Percentiles rank a stretch among this genome's conserved stretches.
Conservation (phyloP, 164 flowering plant species). For the Aristolochia fimbriata region DNA sequence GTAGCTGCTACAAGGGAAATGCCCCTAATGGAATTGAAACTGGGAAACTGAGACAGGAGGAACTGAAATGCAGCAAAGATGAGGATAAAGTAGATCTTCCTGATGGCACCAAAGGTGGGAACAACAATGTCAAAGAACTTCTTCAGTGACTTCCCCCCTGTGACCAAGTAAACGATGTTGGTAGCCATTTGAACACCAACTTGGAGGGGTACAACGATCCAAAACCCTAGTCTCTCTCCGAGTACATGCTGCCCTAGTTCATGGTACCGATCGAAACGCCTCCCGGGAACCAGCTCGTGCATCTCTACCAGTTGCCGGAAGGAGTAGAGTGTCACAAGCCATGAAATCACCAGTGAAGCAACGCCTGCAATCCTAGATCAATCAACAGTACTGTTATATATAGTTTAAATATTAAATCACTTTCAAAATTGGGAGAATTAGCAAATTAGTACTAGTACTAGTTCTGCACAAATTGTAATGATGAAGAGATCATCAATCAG, state of each 20-base stretch:
- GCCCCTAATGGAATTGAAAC: slow-evolving; percentile 18
- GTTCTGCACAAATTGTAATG: background rate
- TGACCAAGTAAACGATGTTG: slow-evolving; percentile 27
- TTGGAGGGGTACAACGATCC: slow-evolving; percentile 27
- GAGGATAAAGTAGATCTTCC: slow-evolving; percentile 19
- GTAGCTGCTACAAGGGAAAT: slow-evolving; percentile 24
- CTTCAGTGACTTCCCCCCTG: slow-evolving; percentile 27
- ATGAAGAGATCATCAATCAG: background rate
- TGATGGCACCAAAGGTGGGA: background rate
- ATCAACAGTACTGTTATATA: too few species aligned
- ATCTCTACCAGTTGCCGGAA: slow-evolving; percentile 27
- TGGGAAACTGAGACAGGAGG: slow-evolving; percentile 23
- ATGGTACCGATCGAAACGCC: slow-evolving; percentile 26
- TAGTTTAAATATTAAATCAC: too few species aligned
- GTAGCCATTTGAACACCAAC: slow-evolving; percentile 20
- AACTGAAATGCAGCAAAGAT: slow-evolving; percentile 19
- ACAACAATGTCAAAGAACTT: slow-evolving; percentile 11
- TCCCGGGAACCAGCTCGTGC: slow-evolving; percentile 31
- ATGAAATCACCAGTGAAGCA: slow-evolving; percentile 9
- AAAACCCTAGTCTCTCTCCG: slow-evolving; percentile 19
- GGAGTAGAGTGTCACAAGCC: slow-evolving; percentile 24
- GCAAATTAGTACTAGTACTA: background rate
- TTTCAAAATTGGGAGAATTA: background rate
- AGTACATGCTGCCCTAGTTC: slow-evolving; percentile 24
- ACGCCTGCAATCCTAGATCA: slow-evolving; percentile 9